Evolutionary conservation across 192 early-diverging fungal genomes (phyloP).

Genomic region (Phlyctochytrium planicorne): DNA sequence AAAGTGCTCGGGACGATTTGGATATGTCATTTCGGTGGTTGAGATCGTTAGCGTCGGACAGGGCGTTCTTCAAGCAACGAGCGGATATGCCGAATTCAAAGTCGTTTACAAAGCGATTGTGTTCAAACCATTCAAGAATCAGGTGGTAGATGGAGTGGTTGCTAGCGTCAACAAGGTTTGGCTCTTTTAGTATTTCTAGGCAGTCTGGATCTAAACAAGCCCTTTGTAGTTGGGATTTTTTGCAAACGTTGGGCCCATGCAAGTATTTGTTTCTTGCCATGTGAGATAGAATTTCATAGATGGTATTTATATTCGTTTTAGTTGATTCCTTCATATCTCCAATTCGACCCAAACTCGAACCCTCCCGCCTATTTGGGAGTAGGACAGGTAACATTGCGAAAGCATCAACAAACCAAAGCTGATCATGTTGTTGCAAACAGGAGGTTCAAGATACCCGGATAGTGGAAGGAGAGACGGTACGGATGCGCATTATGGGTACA

Average conservation of each 20-base stretch:
- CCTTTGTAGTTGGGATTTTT: conserved; percentile 82
- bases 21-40: conserved; percentile 88
- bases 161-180: conserved; percentile 84
- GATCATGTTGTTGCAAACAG: conserved; percentile 15
- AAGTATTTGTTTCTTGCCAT: conserved; percentile 85
- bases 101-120: conserved; percentile 92
- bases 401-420: not conserved
- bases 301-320: conserved; percentile 24
- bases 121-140: conserved; percentile 95
- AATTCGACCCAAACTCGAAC: conserved; percentile 86
- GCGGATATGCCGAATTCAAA: conserved; percentile 89
- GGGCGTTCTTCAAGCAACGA: conserved; percentile 72
- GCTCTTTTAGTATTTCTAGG: not conserved
- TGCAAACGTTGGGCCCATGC: conserved; percentile 89
- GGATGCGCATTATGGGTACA: conserved; percentile 88
- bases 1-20: conserved; percentile 87
- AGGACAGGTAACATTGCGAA: conserved; percentile 52
- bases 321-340: conserved; percentile 85
- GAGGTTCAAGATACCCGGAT: conserved; percentile 54
- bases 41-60: conserved; percentile 73
- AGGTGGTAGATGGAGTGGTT: conserved; percentile 88
- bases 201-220: not conserved
- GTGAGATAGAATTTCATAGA: conserved; percentile 37
- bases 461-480: conserved; percentile 81
- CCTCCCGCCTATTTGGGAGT: conserved; percentile 81